These are phyloP conservation scores for Triticum monococcum DNA, from an alignment of 176 grass and related monocot genomes.

Conservation along the genomic window DNA sequence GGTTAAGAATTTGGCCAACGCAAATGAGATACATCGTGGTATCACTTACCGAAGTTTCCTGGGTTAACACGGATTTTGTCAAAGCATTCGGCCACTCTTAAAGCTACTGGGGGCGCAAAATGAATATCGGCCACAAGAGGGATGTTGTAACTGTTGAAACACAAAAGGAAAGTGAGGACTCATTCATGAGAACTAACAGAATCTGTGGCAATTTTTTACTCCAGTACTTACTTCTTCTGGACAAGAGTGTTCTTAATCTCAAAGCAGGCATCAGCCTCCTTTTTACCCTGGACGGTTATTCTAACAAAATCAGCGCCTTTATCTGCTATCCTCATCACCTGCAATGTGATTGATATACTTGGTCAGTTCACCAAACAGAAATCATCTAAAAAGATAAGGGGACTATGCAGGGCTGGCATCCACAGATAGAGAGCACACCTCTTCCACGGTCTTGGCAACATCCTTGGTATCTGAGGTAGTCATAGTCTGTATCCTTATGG, in stretches of 20 bases:
- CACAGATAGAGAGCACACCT: constrained; percentile 43
- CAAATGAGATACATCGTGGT: constrained; percentile 10
- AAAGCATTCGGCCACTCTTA: constrained; percentile 97
- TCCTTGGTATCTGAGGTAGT: constrained; percentile 97
- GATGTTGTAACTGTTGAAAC: constrained; percentile 76
- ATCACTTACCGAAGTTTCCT: constrained; percentile 89
- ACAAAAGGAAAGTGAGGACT: background rate
- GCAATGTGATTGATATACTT: background rate
- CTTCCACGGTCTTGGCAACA: constrained; percentile 85
- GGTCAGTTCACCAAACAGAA: background rate
- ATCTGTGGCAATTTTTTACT: background rate
- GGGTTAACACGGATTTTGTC: constrained; percentile 99
- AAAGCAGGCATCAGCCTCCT: constrained; percentile 96
- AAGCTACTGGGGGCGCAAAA: constrained; percentile 89
- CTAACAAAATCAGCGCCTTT: constrained; percentile 93
- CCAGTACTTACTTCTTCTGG: constrained; percentile 83
- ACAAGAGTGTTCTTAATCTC: constrained; percentile 94
- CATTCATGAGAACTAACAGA: constrained; percentile 1
- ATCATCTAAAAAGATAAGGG: background rate
- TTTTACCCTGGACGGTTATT: constrained; percentile 98
- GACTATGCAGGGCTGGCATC: constrained; percentile 2
- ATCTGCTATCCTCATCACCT: constrained; percentile 99
- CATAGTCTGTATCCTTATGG: constrained; percentile 96
- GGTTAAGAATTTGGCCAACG: background rate
- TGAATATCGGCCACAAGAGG: constrained; percentile 99